Conservation (phyloP, 225 moss, liverwort and hornwort genomes). For the Pleurozium schreberi region DNA sequence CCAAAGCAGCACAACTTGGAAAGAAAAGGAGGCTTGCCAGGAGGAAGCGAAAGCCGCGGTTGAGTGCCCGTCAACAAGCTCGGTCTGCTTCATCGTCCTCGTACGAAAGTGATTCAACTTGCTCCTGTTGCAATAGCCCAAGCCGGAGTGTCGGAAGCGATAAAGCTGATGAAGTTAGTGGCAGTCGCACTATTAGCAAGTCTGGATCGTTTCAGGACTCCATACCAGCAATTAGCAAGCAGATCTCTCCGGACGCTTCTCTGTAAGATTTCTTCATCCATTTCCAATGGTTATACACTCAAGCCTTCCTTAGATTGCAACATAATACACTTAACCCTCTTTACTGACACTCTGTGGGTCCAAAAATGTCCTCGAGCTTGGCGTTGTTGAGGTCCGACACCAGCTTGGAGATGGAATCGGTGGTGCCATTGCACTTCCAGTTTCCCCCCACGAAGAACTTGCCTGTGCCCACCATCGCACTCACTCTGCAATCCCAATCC, state of each 20-base stretch:
- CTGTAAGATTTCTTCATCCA: not conserved
- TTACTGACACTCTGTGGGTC: rapidly evolving
- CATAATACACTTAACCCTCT: not conserved
- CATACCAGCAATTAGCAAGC: not conserved
- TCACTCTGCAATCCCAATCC: not conserved
- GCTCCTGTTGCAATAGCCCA: not conserved
- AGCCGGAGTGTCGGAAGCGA: not conserved
- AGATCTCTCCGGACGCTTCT: constrained; percentile 7
- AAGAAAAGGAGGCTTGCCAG: not conserved
- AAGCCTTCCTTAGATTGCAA: too few species aligned
- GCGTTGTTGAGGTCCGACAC: not conserved
- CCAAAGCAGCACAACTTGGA: not conserved
- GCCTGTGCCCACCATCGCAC: constrained; percentile 45
- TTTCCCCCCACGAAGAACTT: constrained; percentile 10
- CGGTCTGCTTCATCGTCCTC: not conserved
- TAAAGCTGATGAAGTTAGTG: not conserved
- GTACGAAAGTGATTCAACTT: not conserved
- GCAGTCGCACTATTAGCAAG: not conserved
- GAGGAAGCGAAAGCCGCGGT: not conserved
- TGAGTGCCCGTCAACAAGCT: not conserved
- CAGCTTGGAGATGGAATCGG: not conserved
- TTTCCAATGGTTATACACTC: too few species aligned
- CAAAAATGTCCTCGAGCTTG: not conserved
- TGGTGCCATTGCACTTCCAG: constrained; percentile 15
- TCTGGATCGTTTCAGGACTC: constrained; percentile 35